Evolutionary conservation across 129 eudicot genomes (phyloP).

Genomic region (Tagetes patula): DNA sequence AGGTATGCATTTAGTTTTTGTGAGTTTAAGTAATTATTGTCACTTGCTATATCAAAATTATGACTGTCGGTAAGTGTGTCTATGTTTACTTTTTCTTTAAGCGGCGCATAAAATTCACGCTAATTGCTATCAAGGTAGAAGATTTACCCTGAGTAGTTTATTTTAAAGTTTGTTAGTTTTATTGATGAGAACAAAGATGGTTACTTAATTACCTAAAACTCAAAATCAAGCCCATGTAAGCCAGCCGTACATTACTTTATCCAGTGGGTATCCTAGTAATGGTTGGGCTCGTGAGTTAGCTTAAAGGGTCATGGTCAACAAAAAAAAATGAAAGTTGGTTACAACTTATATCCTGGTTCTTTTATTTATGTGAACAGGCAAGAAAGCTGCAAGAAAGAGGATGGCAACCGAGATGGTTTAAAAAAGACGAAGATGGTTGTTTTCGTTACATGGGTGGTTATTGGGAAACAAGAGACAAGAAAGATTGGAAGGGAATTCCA

Average conservation of each 20-base stretch:
- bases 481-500: slow-evolving; percentile 63
- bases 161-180: background rate
- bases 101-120: background rate
- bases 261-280: too few relatives aligned
- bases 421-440: slow-evolving; percentile 79
- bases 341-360: background rate
- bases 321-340: background rate
- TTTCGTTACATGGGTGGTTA: slow-evolving; percentile 77
- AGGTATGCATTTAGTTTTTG: slow-evolving; percentile 40
- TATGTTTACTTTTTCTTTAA: background rate
- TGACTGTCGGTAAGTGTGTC: background rate
- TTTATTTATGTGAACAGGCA: slow-evolving; percentile 49
- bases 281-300: too few relatives aligned
- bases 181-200: background rate
- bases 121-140: background rate
- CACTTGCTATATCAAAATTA: background rate
- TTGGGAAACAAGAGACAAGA: slow-evolving; percentile 79
- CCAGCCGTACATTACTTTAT: too few relatives aligned
- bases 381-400: slow-evolving; percentile 89
- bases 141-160: background rate
- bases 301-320: too few relatives aligned
- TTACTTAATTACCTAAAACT: background rate
- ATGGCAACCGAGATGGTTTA: slow-evolving; percentile 91
- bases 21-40: background rate
- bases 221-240: background rate